Evolutionary conservation across 1,284 basidiomycete genomes (phyloP).

Genomic region (Phellopilus nigrolimitatus): DNA sequence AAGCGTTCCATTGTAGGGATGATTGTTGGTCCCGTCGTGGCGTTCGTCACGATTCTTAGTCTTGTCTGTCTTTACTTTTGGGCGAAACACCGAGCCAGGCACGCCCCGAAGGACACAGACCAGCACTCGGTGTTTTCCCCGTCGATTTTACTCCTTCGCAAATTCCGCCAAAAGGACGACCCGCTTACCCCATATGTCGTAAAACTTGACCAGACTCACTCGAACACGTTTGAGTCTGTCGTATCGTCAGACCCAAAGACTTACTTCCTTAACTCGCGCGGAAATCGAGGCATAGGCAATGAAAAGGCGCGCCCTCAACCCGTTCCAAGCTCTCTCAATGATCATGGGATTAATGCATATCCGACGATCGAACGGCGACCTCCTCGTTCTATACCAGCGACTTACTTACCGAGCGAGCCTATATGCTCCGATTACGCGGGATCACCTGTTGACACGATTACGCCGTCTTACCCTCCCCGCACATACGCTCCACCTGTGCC

Average conservation of each 20-base stretch:
- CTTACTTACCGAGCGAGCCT: not conserved
- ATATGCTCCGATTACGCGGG: not conserved
- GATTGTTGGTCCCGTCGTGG: constrained; percentile 16
- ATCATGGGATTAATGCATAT: not conserved
- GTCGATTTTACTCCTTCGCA: constrained; percentile 9
- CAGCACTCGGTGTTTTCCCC: constrained; percentile 2
- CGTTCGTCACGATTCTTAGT: not conserved
- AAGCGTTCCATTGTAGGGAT: not conserved
- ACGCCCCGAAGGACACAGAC: constrained; percentile 1
- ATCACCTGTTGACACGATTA: not conserved
- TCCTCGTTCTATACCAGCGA: not conserved
- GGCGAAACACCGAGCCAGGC: constrained; percentile 2
- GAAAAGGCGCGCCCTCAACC: constrained; percentile 5
- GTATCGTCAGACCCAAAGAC: not conserved
- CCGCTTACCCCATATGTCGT: constrained; percentile 7
- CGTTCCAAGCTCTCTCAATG: not conserved
- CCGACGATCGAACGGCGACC: not conserved
- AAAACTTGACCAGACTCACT: not conserved
- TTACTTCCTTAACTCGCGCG: not conserved
- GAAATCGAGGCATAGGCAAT: not conserved
- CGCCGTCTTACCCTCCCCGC: not conserved
- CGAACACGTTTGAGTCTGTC: not conserved
- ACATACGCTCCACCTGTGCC: not conserved
- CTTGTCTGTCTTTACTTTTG: constrained; percentile 13
- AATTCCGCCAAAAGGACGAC: constrained; percentile 3